Evolutionary conservation across 305 asterid genomes (phyloP).

Genomic region (Fraxinus angustifolia): DNA sequence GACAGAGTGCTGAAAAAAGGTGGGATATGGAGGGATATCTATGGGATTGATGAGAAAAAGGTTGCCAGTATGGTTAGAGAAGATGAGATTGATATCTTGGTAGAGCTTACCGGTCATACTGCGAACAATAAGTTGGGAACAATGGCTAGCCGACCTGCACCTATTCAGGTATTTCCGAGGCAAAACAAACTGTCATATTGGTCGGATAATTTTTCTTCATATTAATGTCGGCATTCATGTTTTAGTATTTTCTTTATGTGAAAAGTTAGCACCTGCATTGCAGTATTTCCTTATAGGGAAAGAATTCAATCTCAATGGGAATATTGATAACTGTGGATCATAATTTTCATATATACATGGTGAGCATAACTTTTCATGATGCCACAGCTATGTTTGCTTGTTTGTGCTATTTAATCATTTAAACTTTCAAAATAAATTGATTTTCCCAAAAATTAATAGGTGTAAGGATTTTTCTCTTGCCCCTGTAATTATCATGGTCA

Average conservation of each 20-base stretch:
- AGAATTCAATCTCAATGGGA: constrained; percentile 6
- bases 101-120: constrained; percentile 98
- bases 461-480: background rate
- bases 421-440: background rate
- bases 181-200: background rate
- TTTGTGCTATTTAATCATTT: background rate
- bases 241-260: background rate
- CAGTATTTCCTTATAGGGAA: constrained; percentile 8
- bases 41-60: constrained; percentile 91
- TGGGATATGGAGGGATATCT: constrained; percentile 90
- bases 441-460: background rate
- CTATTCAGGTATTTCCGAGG: constrained; percentile 71
- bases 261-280: background rate
- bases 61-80: constrained; percentile 90
- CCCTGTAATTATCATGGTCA: background rate
- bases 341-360: background rate
- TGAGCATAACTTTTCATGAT: background rate
- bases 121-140: constrained; percentile 98
- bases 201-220: constrained; percentile 1
- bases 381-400: background rate
- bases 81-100: constrained; percentile 91
- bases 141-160: constrained; percentile 99
- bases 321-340: background rate
- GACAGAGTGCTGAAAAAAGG: constrained; percentile 88
- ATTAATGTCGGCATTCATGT: background rate